These are phyloP conservation scores for Saccharum spontaneum DNA, from an alignment of 176 grass and related monocot species.

Conservation along the genomic window DNA sequence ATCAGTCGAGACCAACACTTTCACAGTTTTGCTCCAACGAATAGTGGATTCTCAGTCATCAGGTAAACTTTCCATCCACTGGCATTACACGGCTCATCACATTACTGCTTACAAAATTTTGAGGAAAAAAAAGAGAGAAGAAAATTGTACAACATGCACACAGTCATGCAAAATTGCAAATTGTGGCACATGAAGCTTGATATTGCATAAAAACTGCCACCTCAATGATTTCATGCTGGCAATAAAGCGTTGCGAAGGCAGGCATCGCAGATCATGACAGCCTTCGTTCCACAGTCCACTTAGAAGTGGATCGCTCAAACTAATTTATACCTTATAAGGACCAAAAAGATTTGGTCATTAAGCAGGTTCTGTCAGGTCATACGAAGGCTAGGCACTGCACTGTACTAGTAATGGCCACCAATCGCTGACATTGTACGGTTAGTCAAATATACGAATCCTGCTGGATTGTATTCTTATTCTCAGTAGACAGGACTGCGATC, in stretches of 20 bases:
- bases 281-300: not conserved
- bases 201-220: not conserved
- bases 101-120: slow-evolving; percentile 13
- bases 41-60: not conserved
- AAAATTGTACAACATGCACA: slow-evolving; percentile 10
- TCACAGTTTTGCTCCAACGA: not conserved
- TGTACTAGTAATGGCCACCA: slow-evolving; percentile 40
- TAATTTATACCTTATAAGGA: slow-evolving; percentile 17
- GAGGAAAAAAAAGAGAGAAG: not conserved
- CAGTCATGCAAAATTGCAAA: slow-evolving; percentile 15
- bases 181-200: not conserved
- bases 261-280: not conserved
- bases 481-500: slow-evolving; percentile 52
- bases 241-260: not conserved
- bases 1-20: not conserved
- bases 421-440: slow-evolving; percentile 23
- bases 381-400: slow-evolving; percentile 27
- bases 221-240: not conserved
- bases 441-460: slow-evolving; percentile 23
- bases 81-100: slow-evolving; percentile 6
- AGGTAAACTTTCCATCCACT: not conserved
- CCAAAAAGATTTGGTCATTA: slow-evolving; percentile 30
- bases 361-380: slow-evolving; percentile 10
- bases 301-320: slow-evolving; percentile 19
- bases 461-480: not conserved